Base-by-base conservation (phyloP, 139 green algal species). In the Marvania coccoides region DNA sequence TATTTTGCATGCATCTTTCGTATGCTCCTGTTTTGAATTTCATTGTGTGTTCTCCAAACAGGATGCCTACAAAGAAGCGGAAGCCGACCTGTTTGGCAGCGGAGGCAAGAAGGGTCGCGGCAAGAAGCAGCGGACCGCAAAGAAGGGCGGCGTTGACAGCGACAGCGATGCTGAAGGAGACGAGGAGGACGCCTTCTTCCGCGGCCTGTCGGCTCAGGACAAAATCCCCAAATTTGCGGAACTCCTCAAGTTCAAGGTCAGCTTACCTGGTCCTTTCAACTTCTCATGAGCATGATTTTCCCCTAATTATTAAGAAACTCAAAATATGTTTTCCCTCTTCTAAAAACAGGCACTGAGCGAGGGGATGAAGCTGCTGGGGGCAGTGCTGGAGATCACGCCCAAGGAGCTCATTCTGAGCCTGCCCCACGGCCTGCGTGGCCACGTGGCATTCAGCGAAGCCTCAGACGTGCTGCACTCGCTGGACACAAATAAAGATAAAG, bases 171-270 rank as follows among this genome's bases (percentile, higher is more conserved):
- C 14, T 2, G 33, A 39, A n/a, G 29, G n/a, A 14, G 69, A 77
- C 14, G 71, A 74, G 2, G 81, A 90, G 57, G 75, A 60, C 55
- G 53, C 62, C 1, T 80, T 86, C 15, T 86, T 89, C 40, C 53
- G 40, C 6, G 56, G 38, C 4, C 53, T 74, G 15, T 26, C 65
- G 7, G 9, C 51, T 19, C 61, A 73, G 47, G 78, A 70, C 45
- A 86, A 84, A 28, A 30, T 79, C 15, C 72, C 82, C 6, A 86
- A 85, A 38, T 90, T 80, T 67, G 87, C 90, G 13, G 87, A 95
- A 72, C 74, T 93, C 19, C 80, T 96, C 28, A 91, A 90, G 51
- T 84, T 81, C 72, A 92, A 91, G 86, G 85, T 88, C 47, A 14
- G 57, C 34, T 3, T 19, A 30, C 31, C 36, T 34, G 2, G 24